Conservation (phyloP, 495 filamentous ascomycete species). For the Bathelium albidoporum region DNA sequence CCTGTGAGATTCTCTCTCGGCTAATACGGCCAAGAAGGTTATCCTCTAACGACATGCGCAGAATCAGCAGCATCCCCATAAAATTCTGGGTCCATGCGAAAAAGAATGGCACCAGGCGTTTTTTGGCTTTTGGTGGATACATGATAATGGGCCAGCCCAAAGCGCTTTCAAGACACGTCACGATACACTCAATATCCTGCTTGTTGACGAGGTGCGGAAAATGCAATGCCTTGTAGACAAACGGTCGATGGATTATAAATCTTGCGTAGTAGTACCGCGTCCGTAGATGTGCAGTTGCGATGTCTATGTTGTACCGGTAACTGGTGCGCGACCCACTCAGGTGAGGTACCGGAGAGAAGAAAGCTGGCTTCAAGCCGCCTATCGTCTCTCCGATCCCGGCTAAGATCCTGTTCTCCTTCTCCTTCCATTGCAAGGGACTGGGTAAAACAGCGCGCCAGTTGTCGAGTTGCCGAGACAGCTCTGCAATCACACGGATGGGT, state of each 20-base stretch:
- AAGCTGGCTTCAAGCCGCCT: conserved; percentile 17
- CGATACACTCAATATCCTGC: conserved; percentile 41
- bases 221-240: conserved; percentile 52
- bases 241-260: conserved; percentile 49
- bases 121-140: conserved; percentile 44
- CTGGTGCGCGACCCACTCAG: conserved; percentile 11
- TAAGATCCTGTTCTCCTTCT: conserved; percentile 38
- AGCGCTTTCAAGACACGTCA: conserved; percentile 41
- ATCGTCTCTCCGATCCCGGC: conserved; percentile 7
- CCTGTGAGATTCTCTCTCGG: conserved; percentile 20
- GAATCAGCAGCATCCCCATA: conserved; percentile 44
- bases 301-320: conserved; percentile 42
- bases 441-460: conserved; percentile 48
- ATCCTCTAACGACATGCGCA: conserved; percentile 42
- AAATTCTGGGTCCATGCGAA: conserved; percentile 53
- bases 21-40: conserved; percentile 37
- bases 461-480: conserved; percentile 41
- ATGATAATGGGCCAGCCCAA: conserved; percentile 49
- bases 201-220: conserved; percentile 42
- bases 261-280: conserved; percentile 51
- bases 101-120: conserved; percentile 45
- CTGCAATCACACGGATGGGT: conserved; percentile 33
- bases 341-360: conserved; percentile 38
- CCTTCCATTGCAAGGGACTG: conserved; percentile 42
- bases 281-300: conserved; percentile 45